A percentile compares a stretch with the other conserved stretches of the same genome.
phyloP scores from a whole-genome alignment of 2,329 filamentous ascomycete genomes.

The Thelonectria rubi region DNA sequence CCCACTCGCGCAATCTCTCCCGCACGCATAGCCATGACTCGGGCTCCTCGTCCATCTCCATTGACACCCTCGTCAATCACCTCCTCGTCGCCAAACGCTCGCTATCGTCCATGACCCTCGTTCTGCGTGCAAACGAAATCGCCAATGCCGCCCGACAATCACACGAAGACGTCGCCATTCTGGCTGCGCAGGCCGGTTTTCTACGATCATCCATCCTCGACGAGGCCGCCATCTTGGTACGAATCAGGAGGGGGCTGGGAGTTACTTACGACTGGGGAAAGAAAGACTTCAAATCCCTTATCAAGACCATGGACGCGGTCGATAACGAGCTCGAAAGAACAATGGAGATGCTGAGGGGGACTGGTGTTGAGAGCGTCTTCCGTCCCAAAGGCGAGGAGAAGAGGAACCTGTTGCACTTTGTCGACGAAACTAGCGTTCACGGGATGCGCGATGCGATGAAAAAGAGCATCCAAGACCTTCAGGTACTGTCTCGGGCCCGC shows the following conservation, averaged over 20 bases:
- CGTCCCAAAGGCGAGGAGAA: slow-evolving; percentile 66
- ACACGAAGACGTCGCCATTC: slow-evolving; percentile 80
- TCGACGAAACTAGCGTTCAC: slow-evolving; percentile 76
- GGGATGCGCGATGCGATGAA: slow-evolving; percentile 73
- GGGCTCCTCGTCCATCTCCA: slow-evolving; percentile 45
- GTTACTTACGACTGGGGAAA: slow-evolving; percentile 66
- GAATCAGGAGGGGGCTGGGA: slow-evolving; percentile 61
- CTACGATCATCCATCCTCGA: slow-evolving; percentile 68
- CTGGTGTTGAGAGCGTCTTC: slow-evolving; percentile 70
- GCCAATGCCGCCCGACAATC: slow-evolving; percentile 78
- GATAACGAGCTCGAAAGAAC: slow-evolving; percentile 72
- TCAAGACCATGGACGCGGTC: slow-evolving; percentile 72
- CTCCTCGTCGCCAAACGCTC: slow-evolving; percentile 89
- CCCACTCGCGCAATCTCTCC: slow-evolving; percentile 31
- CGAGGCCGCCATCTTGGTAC: slow-evolving; percentile 61
- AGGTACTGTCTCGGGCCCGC: slow-evolving; percentile 54
- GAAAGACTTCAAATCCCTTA: slow-evolving; percentile 67
- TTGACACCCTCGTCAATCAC: slow-evolving; percentile 84
- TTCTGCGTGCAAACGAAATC: slow-evolving; percentile 87
- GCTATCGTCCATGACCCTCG: slow-evolving; percentile 81
- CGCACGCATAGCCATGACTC: slow-evolving; percentile 34
- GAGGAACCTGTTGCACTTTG: slow-evolving; percentile 77
- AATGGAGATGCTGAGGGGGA: slow-evolving; percentile 70
- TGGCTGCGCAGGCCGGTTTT: slow-evolving; percentile 75
- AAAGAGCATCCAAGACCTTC: slow-evolving; percentile 74